Conservation (phyloP, 2,329 filamentous ascomycete species). For the Ophiostoma novo-ulmi region DNA sequence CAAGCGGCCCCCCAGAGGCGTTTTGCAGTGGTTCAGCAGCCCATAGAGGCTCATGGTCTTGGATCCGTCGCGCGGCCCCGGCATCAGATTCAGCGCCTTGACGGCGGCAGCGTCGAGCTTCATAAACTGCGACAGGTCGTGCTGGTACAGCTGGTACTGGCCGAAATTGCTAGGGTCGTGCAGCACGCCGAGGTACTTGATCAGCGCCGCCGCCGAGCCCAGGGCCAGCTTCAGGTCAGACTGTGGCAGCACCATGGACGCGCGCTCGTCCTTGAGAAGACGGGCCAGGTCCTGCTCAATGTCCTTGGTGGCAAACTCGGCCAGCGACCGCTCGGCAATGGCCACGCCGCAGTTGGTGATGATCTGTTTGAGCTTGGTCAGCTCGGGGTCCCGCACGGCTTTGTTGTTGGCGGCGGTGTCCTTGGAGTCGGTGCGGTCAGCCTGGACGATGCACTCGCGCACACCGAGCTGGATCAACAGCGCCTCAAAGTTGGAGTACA, state of each 20-base stretch:
- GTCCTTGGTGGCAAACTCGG: constrained; percentile 81
- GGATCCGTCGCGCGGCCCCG: constrained; percentile 85
- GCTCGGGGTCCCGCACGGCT: constrained; percentile 82
- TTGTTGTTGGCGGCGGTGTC: constrained; percentile 11
- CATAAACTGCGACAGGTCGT: constrained; percentile 96
- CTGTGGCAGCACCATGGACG: constrained; percentile 68
- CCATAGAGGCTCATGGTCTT: constrained; percentile 97
- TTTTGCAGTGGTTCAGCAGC: constrained; percentile 95
- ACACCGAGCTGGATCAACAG: constrained; percentile 93
- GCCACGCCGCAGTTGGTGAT: constrained; percentile 90
- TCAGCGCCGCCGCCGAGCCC: constrained; percentile 86
- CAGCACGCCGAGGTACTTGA: constrained; percentile 88
- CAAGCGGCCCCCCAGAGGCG: constrained; percentile 81
- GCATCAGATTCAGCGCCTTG: constrained; percentile 94
- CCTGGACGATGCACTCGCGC: constrained; percentile 83
- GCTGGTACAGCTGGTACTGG: constrained; percentile 94
- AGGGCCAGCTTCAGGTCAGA: constrained; percentile 93
- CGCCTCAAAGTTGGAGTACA: constrained; percentile 97
- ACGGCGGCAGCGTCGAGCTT: constrained; percentile 92
- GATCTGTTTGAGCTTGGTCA: constrained; percentile 81
- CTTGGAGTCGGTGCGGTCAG: constrained; percentile 58
- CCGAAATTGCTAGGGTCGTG: constrained; percentile 93
- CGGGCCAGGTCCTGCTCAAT: constrained; percentile 92
- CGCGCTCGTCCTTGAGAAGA: constrained; percentile 78
- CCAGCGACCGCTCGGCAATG: constrained; percentile 68